Base-by-base conservation (phyloP, 2,329 filamentous ascomycete species). In the Ophiostoma australiae region DNA sequence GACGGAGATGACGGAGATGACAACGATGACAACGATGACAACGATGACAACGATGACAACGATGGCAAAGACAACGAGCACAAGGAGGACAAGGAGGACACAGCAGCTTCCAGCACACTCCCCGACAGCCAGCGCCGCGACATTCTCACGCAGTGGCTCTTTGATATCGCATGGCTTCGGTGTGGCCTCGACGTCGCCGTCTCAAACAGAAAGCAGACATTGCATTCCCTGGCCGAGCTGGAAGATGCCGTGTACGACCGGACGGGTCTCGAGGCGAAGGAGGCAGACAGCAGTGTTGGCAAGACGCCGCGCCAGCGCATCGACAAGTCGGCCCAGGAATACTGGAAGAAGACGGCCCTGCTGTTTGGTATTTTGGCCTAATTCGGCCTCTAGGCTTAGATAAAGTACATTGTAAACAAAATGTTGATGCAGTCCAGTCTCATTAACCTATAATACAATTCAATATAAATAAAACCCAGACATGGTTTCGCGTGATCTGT, bases 261-360 rank as follows among this genome's bases (percentile, higher is more conserved):
- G 58, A 81, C 82, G 0, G 84, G 82, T 1, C 76, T 90, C 13
- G 37, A 41, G 1, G 67, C 41, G 17, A 23, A 44, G 10, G 69
- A 41, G 3, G 37, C 23, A 48, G 55, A 33, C 31, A 33, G 11
- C 7, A 84, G 84, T 0, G 77, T 85, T 4, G 58, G 31, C n/a
- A 82, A 85, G 37, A 79, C 82, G 13, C 80, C 79, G 6, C 81
- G 81, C 20, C 79, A 84, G 65, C 86, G 86, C 73, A 79, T 96
- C 52, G 79, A 77, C 74, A 91, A 90, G 79, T 82, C 84, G 20
- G 87, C 92, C 6, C 82, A 84, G 66, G 92, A 94, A 69, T 96
- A 95, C 79, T 95, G 92, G 88, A 92, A 90, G 81, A 88, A 91
- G 76, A 95, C 91, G 13, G 90, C 87, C 78, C 80, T 97, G 73